Conservation (phyloP, 805 yeast genomes). For the Lachancea sp. region DNA sequence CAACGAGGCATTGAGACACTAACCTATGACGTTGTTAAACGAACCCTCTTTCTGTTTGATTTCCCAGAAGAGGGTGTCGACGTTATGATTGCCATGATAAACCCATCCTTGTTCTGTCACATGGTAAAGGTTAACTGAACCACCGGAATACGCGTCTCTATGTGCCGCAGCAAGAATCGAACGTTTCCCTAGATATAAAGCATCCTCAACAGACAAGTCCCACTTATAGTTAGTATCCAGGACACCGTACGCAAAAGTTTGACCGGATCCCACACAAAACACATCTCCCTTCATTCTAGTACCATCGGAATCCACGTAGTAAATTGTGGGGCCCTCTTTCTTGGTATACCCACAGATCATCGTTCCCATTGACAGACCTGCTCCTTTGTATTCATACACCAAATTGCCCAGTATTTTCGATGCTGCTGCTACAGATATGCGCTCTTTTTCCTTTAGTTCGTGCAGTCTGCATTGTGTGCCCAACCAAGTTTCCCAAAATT, state of each 20-base stretch:
- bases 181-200: slow-evolving; percentile 88
- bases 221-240: slow-evolving; percentile 86
- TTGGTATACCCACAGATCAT: slow-evolving; percentile 97
- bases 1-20: too few relatives aligned
- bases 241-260: slow-evolving; percentile 98
- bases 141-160: slow-evolving; percentile 98
- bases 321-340: slow-evolving; percentile 91
- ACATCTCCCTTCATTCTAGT: slow-evolving; percentile 90
- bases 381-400: slow-evolving; percentile 90
- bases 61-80: slow-evolving; percentile 87
- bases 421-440: slow-evolving; percentile 95
- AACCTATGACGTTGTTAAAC: slow-evolving; percentile 52
- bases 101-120: slow-evolving; percentile 93
- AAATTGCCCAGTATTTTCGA: slow-evolving; percentile 86
- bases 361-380: slow-evolving; percentile 99
- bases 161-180: slow-evolving; percentile 96
- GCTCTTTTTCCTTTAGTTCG: slow-evolving; percentile 88
- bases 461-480: slow-evolving; percentile 94
- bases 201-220: slow-evolving; percentile 91
- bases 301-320: slow-evolving; percentile 96
- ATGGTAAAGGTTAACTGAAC: slow-evolving; percentile 88
- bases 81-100: slow-evolving; percentile 92
- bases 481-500: slow-evolving; percentile 98
- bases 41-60: slow-evolving; percentile 82
- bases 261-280: slow-evolving; percentile 98